Evolutionary conservation across 371 early-diverging fungal genomes (phyloP), one percentile per base, ranked within the genome.

Genomic region (Mortierella sp.): DNA sequence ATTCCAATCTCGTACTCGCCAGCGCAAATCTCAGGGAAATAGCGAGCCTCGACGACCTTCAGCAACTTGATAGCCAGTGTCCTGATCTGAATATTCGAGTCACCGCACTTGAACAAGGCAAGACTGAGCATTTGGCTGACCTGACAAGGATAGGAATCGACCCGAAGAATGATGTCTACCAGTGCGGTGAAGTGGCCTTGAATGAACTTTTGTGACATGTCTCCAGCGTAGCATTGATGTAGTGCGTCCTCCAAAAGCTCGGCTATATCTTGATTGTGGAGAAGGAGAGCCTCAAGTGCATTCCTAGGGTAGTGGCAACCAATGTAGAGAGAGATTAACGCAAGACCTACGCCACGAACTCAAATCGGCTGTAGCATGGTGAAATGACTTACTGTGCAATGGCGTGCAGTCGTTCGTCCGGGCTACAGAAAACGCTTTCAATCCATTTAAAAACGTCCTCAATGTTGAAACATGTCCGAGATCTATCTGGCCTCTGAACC

Each of bases 41-140:
- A 85, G 1, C 91, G 85, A 28, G 85, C 80, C 67, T 95, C 94
- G 27, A 95, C 76, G 13, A 88, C 86, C 14, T 90, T 88, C 41
- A 96, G 66, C 10, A 97, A 74, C 27, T 90, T 80, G 40, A 93
- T 86, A 9, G 98, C 96, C 24, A 87, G 82, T 14, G 88, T 85
- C n/a, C 98, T 83, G 14, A 95, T 87, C 0, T 86, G 74, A 37
- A 88, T 85, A 54, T 90, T 90, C 5, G 89, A 80, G 69, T 95
- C 94, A 0, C 92, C 93, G 39, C 90, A 79, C 61, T 95, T 95
- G 73, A 92, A 95, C 47, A 95, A 59, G 1, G 92, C 92, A 10
- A 97, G 81, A 44, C 90, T 85, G 71, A 96, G 79, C 54, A 94
- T 77, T 63, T 88, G 82, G 47, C 86, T 88, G 7, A 86, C 81